Evolutionary conservation across 2,329 filamentous ascomycete species (phyloP), one percentile per base, ranked within the genome.

Genomic region (Magnaporthiopsis poae): DNA sequence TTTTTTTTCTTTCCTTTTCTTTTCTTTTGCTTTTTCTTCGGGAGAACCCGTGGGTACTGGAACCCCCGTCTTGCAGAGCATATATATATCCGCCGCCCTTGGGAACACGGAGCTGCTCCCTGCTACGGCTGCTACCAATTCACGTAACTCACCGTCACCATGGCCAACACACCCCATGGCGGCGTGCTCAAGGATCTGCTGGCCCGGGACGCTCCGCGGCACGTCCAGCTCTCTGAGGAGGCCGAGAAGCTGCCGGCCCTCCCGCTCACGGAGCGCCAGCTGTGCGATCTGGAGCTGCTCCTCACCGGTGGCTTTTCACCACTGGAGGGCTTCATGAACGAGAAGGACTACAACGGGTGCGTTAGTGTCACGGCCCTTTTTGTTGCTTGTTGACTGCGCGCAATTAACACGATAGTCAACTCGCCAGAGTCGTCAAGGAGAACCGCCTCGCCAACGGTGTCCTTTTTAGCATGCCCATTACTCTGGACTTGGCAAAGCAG

Each of bases 221-320:
- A 95, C 71, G 84, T 84, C 70, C 83, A 96, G 82, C 90, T 99
- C 70, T 81, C 83, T 67, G 86, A 85, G 62, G 95, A 99, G 81
- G 90, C 94, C 60, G 93, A 96, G 83, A 89, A 77, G 39, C 88
- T 98, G 62, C 91, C 92, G 56, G 90, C 94, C 56, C 84, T 99
- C 72, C 81, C 90, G 68, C 88, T 99, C 71, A 90, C 86, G 65
- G 95, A 99, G 85, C 89, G 95, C 74, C 95, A 99, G 81, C 88
- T 99, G 64, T 99, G 95, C 81, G 95, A 99, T 84, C 85, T 99
- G 72, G 95, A 99, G 81, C 81, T 99, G 80, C 92, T 99, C 75
- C 88, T 99, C 79, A 98, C 92, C 79, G 95, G 95, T 77, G 95
- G 95, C 71, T 99, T 99, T 83, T 97, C 93, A 71, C 95, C 95